Base-by-base conservation (phyloP, 2,329 filamentous ascomycete species). In the Paraphoma sp. region DNA sequence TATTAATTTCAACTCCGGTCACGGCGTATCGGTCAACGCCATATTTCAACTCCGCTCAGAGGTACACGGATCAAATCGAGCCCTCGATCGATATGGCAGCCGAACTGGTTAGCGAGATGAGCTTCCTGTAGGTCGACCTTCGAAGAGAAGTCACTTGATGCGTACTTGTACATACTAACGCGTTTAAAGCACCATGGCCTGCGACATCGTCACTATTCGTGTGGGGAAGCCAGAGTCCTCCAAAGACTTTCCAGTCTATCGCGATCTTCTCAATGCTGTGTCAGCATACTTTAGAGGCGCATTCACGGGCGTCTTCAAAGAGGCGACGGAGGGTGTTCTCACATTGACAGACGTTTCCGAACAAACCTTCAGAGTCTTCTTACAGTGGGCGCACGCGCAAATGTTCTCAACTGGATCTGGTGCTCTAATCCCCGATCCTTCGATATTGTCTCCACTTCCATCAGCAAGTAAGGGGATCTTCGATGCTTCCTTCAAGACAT, bases 281-380 rank as follows among this genome's bases (percentile, higher is more conserved):
- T 56, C 46, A 7, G 14, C 46, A 2, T 56, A 56, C 29, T 59
- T 53, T 36, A 43, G 43, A 8, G 45, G 48, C 17, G 57, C 54
- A 11, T 62, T 66, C 48, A 16, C 60, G 2, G 60, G 57, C 10
- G 9, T 10, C 5, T 64, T 59, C 44, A 47, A 45, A 23, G 56
- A 62, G 36, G 57, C 53, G 9, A 45, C 44, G 4, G 46, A 52
- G 9, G 18, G 46, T 4, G 30, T 18, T 2, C 59, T 62, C 17
- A 3, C 31, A 8, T 28, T 62, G 2, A 10, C 14, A 1, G 60
- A 59, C 36, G 55, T 60, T 11, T 43, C 40, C 1, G 60, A 60
- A n/a, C 28, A 28, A 1, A 60, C 51, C 0, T 62, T 67, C n/a
- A 30, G 54, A 5, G 50, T 44, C 1, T 59, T 64, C 31, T 48